Percentiles rank a stretch among this genome's conserved stretches.
Evolutionary conservation across 352 stramenopile genomes (phyloP).

Genomic region (Phytophthora rubi): DNA sequence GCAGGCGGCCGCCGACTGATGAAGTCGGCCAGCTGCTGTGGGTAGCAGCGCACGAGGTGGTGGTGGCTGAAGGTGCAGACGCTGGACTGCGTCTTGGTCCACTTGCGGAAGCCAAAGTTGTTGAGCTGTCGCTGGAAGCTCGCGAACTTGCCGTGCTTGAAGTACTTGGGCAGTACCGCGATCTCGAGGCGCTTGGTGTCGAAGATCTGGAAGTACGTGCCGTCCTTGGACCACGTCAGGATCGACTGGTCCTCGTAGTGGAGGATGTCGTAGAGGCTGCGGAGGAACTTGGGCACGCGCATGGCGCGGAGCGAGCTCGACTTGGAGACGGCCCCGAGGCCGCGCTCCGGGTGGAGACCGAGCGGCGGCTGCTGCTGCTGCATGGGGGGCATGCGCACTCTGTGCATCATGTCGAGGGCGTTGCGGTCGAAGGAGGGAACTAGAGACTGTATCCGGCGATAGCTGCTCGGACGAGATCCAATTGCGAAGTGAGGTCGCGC

Average conservation of each 20-base stretch:
- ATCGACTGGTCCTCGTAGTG: slow-evolving; percentile 72
- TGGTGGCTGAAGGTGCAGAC: slow-evolving; percentile 85
- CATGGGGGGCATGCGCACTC: slow-evolving; percentile 31
- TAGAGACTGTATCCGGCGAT: not conserved
- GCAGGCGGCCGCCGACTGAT: slow-evolving; percentile 37
- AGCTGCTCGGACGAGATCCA: slow-evolving; percentile 29
- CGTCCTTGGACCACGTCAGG: slow-evolving; percentile 74
- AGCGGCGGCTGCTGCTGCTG: slow-evolving; percentile 22
- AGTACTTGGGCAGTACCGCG: slow-evolving; percentile 92
- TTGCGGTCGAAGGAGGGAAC: slow-evolving; percentile 1
- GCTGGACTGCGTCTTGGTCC: slow-evolving; percentile 83
- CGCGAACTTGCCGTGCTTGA: slow-evolving; percentile 94
- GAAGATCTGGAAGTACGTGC: slow-evolving; percentile 75
- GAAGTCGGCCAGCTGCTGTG: slow-evolving; percentile 65
- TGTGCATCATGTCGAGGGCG: slow-evolving; percentile 31
- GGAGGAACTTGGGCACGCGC: slow-evolving; percentile 81
- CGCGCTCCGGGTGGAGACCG: slow-evolving; percentile 16
- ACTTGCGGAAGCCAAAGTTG: slow-evolving; percentile 93
- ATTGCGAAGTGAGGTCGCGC: slow-evolving; percentile 36
- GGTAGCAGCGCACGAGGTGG: slow-evolving; percentile 63
- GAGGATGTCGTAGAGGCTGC: slow-evolving; percentile 82
- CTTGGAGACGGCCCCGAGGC: slow-evolving; percentile 18
- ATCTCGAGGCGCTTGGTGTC: slow-evolving; percentile 65
- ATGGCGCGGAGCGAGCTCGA: slow-evolving; percentile 32
- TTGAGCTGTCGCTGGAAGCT: slow-evolving; percentile 94